Evolutionary conservation across 2,329 filamentous ascomycete species (phyloP), one percentile per base, ranked within the genome.

Genomic region (Aspergillus fumigatus): DNA sequence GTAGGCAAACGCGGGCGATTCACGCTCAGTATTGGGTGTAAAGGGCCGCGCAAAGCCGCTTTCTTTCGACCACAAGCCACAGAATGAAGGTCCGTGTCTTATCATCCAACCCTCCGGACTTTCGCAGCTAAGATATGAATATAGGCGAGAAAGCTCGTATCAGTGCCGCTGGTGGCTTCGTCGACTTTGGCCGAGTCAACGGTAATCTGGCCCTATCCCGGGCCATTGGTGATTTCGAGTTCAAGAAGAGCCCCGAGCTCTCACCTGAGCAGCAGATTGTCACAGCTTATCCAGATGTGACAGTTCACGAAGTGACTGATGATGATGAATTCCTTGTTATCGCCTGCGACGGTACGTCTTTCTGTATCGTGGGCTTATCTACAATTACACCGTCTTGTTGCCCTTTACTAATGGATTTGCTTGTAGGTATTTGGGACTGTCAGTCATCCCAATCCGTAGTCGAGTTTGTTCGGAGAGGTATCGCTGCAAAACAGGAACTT

Each of bases 221-320:
- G 75, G 94, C 94, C 67, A 97, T 99, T 75, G 94, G 94, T 67
- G 94, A 99, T 75, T 99, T 99, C 72, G 94, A 99, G 75, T 99
- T 99, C 84, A 99, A 99, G 84, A 97, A 97, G 84, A 96, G 92
- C 74, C 90, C 93, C 66, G 92, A 97, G 71, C 86, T 99, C 50
- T 88, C 93, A 3, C 94, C 94, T n/a, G 94, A 99, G 79, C 90
- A 96, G 73, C 94, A 99, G 77, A 97, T 99, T 64, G 94, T 99
- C 47, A 99, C 94, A 17, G 94, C 94, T 5, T 97, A 88, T 76
- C 94, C 94, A 23, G 94, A 99, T 72, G 92, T 99, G 48, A 90
- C 91, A 54, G 84, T 90, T 59, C 94, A 99, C 74, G 90, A 97
- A 52, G 82, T 97, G 62, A 88, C 85, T 54, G 88, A 94, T 51